A percentile compares a stretch with the other conserved stretches of the same genome.
Conservation (phyloP, 108 stramenopile genomes). For the Stephanodiscus triporus region DNA sequence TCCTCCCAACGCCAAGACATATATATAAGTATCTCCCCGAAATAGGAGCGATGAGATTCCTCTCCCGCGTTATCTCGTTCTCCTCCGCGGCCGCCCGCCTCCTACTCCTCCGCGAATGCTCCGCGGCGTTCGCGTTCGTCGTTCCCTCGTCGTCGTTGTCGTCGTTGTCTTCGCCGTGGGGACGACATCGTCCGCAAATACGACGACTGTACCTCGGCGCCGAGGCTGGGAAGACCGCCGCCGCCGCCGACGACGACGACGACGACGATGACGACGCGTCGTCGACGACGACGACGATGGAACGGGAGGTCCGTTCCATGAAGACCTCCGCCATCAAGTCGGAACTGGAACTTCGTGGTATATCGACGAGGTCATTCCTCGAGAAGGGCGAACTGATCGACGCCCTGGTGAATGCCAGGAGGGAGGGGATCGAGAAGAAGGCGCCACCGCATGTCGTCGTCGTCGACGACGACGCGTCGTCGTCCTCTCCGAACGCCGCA, state of each 20-base stretch:
- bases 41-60: no score
- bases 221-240: background rate
- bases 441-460: background rate
- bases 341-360: conserved; percentile 81
- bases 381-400: conserved; percentile 76
- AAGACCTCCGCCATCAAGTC: conserved; percentile 71
- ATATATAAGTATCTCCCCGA: no score
- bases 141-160: no score
- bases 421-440: conserved; percentile 48
- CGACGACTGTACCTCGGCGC: no score
- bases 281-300: no score
- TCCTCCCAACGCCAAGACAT: no score
- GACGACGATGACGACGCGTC: no score
- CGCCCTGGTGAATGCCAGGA: conserved; percentile 69
- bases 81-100: background rate
- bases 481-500: no score
- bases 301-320: conserved; percentile 60
- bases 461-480: background rate
- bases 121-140: background rate
- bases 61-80: background rate
- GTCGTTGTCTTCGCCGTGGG: no score
- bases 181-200: no score
- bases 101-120: background rate
- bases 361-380: conserved; percentile 69
- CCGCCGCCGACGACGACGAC: no score